Base-by-base conservation (phyloP, 2,329 filamentous ascomycete species). In the Penicillium palitans region DNA sequence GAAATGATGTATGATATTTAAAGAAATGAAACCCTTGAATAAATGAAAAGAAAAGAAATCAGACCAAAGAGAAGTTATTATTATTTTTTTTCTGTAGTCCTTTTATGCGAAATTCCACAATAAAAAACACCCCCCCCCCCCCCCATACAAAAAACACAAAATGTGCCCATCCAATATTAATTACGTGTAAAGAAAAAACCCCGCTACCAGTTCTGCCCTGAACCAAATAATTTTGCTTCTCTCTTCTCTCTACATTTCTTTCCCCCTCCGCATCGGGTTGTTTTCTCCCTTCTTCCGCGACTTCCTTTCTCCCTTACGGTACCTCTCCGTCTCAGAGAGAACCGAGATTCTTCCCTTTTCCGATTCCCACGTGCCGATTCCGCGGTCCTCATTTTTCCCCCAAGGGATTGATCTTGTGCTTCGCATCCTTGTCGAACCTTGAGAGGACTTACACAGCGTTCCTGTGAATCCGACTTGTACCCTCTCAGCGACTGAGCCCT, bases 211-310 rank as follows among this genome's bases (percentile, higher is more conserved):
- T 54, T 58, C 55, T 57, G 63, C 60, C 65, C 60, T 66, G 62
- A 63, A 65, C 64, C 65, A 67, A 66, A 67, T 68, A 66, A 64
- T 68, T 67, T 68, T 68, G 61, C 56, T 59, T 65, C 63, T 64
- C 64, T 66, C 64, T 61, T 63, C 62, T 60, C 61, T 64, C 60
- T 55, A 57, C 58, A 59, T 59, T 60, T 61, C 63, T 60, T 33
- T 12, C 60, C 60, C 60, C 59, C 40, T 40, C 37, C 37, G 37
- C 61, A 60, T 61, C 63, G 60, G 50, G 61, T 55, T 54, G 63
- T 63, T 50, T 63, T 37, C 31, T 62, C 44, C 55, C 59, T 59
- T 64, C 58, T 53, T 59, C 52, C 55, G 29, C 44, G 55, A 52
- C 31, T 61, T 39, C 50, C 19, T 47, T 52, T 58, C 48, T 60